These are phyloP conservation scores for Datura wrightii DNA, from an alignment of 257 asterid genomes.

Conservation along the genomic window DNA sequence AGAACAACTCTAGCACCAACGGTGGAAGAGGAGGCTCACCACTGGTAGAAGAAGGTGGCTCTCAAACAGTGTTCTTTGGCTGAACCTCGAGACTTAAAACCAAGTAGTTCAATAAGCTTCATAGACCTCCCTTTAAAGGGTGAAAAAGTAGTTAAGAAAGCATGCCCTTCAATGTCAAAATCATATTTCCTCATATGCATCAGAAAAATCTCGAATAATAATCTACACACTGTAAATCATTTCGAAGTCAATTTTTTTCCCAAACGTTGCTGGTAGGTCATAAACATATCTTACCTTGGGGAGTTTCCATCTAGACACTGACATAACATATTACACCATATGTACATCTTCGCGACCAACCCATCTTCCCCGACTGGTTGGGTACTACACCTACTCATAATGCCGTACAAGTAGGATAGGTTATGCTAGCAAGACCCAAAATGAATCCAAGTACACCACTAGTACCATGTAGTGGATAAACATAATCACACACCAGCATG, in stretches of 20 bases:
- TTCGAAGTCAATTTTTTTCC: neutral
- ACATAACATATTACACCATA: neutral
- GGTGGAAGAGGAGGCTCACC: neutral
- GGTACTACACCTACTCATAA: neutral
- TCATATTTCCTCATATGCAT: neutral
- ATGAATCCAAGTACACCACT: neutral
- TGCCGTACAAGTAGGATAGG: neutral
- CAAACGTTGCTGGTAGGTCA: neutral
- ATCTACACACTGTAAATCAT: neutral
- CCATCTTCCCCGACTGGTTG: neutral
- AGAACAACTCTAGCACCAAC: neutral
- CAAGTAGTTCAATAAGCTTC: slow-evolving; percentile 1
- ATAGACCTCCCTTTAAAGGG: neutral
- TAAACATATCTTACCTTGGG: slow-evolving; percentile 8
- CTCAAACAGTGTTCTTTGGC: neutral
- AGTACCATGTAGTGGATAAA: slow-evolving; percentile 14
- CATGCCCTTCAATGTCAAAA: neutral
- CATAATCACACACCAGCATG: neutral
- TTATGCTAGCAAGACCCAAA: neutral
- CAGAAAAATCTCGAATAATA: neutral
- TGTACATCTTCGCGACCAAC: neutral
- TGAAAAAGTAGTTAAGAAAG: neutral
- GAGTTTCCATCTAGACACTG: neutral
- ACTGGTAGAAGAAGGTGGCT: neutral
- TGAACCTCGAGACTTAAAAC: neutral